A percentile compares a stretch with the other conserved stretches of the same genome.
Conservation (phyloP, 768 basidiomycete genomes). For the Phlebiopsis flavidoalba region DNA sequence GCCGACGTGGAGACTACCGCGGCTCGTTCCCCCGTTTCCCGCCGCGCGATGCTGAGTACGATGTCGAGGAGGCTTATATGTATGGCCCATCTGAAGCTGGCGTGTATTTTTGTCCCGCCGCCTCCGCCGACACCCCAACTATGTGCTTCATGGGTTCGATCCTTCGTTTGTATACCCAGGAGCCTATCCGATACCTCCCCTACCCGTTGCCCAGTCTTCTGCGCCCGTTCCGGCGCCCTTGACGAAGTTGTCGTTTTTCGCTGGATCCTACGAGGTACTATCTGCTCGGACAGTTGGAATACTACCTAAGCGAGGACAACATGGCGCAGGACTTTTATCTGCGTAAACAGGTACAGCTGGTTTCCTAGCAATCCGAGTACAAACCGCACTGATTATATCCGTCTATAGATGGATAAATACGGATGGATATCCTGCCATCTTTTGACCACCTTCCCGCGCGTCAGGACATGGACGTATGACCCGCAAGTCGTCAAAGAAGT, state of each 20-base stretch:
- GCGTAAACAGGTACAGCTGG: conserved; percentile 58
- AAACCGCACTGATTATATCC: conserved; percentile 3
- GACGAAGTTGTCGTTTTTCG: conserved; percentile 43
- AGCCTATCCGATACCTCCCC: conserved; percentile 12
- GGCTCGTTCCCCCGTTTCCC: conserved; percentile 11
- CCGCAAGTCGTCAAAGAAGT: conserved; percentile 62
- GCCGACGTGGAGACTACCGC: conserved; percentile 20
- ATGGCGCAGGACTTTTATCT: conserved; percentile 85
- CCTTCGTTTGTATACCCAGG: conserved; percentile 21
- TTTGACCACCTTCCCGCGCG: conserved; percentile 85
- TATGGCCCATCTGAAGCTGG: not conserved
- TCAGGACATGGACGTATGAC: conserved; percentile 60
- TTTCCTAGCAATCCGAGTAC: not conserved
- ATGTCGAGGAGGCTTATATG: not conserved
- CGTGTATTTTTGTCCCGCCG: not conserved
- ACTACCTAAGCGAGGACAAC: conserved; percentile 88
- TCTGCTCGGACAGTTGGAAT: conserved; percentile 83
- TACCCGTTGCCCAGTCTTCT: conserved; percentile 23
- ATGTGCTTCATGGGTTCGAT: conserved; percentile 14
- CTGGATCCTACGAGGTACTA: conserved; percentile 63
- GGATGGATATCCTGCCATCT: conserved; percentile 85
- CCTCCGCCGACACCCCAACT: conserved; percentile 5
- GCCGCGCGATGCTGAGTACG: conserved; percentile 3
- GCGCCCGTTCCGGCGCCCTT: conserved; percentile 41
- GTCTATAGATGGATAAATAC: conserved; percentile 73